These are phyloP conservation scores for Cladophialophora carrionii DNA, from an alignment of 2,329 filamentous ascomycete species.

Conservation along the genomic window DNA sequence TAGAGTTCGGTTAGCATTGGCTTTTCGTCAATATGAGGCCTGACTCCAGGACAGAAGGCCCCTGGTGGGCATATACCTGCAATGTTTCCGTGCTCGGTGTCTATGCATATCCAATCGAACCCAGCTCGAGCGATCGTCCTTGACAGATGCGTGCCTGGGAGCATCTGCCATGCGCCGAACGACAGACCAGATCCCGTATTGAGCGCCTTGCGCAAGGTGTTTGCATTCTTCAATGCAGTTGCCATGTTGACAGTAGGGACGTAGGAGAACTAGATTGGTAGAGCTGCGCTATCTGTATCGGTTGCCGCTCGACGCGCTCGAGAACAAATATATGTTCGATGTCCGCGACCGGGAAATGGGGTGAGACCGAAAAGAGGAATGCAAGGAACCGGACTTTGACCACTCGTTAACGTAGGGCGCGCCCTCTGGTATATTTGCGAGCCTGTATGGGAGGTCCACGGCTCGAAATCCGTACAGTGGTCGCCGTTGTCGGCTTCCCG, in stretches of 20 bases:
- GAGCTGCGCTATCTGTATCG: background rate
- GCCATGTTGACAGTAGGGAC: constrained; percentile 29
- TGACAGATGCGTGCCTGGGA: constrained; percentile 59
- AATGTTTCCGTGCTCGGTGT: constrained; percentile 62
- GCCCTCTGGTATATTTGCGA: background rate
- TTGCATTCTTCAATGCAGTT: constrained; percentile 56
- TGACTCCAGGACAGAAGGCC: background rate
- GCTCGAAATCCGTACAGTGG: background rate
- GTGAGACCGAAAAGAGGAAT: background rate
- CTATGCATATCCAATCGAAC: constrained; percentile 60
- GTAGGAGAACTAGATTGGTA: background rate
- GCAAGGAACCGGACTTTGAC: background rate
- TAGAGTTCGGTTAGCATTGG: background rate
- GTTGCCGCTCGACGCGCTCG: background rate
- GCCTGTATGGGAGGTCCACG: background rate
- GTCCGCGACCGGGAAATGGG: background rate
- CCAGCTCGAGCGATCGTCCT: constrained; percentile 57
- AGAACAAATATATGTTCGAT: background rate
- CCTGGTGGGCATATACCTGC: constrained; percentile 46
- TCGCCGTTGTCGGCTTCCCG: background rate
- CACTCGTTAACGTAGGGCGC: background rate
- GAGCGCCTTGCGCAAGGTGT: constrained; percentile 57
- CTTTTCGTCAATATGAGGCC: background rate
- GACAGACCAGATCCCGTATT: constrained; percentile 52
- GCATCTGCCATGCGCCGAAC: constrained; percentile 63